Evolutionary conservation across 2,329 filamentous ascomycete genomes (phyloP), one percentile per base, ranked within the genome.

Genomic region (Fusarium nelsonii): DNA sequence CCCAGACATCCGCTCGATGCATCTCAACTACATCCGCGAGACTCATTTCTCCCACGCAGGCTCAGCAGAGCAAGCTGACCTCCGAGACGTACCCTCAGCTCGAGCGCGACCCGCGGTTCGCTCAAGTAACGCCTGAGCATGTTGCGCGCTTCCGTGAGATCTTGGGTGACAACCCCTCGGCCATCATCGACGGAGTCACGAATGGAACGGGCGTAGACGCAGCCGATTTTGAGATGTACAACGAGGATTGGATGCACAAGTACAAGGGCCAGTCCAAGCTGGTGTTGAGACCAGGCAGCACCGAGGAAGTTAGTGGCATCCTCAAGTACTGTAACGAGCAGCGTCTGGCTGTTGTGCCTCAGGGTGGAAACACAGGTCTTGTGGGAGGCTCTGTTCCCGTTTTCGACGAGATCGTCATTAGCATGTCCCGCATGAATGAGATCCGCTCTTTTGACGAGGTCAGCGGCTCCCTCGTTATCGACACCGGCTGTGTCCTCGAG

Each of bases 181-280:
- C 93, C 3, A 85, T 97, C 52, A 88, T 98, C 65, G 94, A 97
- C 77, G 93, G 93, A 51, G 86, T 97, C 56, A 92, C 89, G 5
- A 69, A 67, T 28, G 89, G 81, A 30, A 78, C 89, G 15, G 63
- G 67, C 30, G 89, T 94, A 79, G 89, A 82, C 32, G 79, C 90
- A n/a, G 92, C 92, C 74, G 96, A 98, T 77, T 86, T 98, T 70
- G 93, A 96, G 78, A 88, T 92, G 9, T 99, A 94, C 86, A 99
- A 99, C 81, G 89, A 90, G 77, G 96, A 99, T 82, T 99, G 97
- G 96, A 97, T 99, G 94, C 91, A 92, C 81, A 99, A 99, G 82
- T 99, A 97, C 83, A 90, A 92, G 65, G 97, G 96, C 32, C 94
- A 97, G 80, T 90, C 92, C 65, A 89, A 90, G 76, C 84, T 99